phyloP scores from a whole-genome alignment of 257 asterid genomes.

The Rauvolfia tetraphylla region DNA sequence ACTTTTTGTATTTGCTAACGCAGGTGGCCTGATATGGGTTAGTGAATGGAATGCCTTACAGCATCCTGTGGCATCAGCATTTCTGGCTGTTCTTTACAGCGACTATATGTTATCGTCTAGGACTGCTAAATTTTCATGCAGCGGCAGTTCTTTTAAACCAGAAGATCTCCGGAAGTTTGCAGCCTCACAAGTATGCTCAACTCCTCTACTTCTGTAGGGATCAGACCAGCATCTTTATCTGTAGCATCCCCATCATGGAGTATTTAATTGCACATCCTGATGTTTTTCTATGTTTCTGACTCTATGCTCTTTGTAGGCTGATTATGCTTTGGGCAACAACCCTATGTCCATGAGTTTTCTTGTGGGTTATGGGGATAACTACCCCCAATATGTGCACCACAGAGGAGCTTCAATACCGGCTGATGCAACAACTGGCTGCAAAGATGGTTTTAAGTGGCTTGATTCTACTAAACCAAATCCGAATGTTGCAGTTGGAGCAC shows the following conservation, averaged over 20 bases:
- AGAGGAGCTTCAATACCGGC: conserved; percentile 90
- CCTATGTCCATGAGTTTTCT: conserved; percentile 78
- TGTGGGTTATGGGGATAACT: conserved; percentile 73
- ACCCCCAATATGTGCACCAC: conserved; percentile 80
- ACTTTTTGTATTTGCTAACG: conserved; percentile 19
- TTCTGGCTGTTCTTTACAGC: conserved; percentile 67
- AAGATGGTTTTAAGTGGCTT: conserved; percentile 82
- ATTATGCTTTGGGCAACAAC: conserved; percentile 72
- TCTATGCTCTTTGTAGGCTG: conserved; percentile 39
- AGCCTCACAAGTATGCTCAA: conserved; percentile 54
- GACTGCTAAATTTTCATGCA: conserved; percentile 51
- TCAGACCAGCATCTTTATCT: neutral
- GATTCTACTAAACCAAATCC: conserved; percentile 65
- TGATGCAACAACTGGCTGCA: conserved; percentile 52
- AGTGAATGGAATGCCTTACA: conserved; percentile 84
- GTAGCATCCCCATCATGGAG: neutral
- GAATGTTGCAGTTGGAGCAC: conserved; percentile 70
- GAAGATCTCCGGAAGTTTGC: conserved; percentile 67
- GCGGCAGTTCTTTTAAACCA: conserved; percentile 43
- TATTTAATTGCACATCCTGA: neutral
- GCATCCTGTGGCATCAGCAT: conserved; percentile 83
- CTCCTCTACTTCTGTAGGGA: neutral
- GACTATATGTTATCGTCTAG: conserved; percentile 78
- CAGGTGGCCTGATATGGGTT: conserved; percentile 87
- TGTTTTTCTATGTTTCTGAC: neutral